Base-by-base conservation (phyloP, 805 yeast species). In the Kodamaea leandrae region DNA sequence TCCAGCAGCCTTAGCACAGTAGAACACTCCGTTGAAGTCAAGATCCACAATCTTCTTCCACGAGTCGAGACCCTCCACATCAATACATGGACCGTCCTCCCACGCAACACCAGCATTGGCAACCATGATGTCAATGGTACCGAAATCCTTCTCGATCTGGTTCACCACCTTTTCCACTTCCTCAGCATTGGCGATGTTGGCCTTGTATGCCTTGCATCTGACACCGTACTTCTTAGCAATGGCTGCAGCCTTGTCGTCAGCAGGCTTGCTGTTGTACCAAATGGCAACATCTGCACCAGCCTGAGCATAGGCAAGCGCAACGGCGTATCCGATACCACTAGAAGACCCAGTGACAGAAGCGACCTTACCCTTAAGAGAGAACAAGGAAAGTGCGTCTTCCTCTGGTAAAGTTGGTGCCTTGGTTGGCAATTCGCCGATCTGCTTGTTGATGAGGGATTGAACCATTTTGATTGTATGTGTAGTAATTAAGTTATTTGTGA, bases 321-420 rank as follows among this genome's bases (percentile, higher is more conserved):
- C 84, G 4, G 86, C 86, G 51, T 62, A 76, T 12, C 96, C 96
- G 49, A 87, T 86, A 24, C 96, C 96, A 34, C 83, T 72, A 13
- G 90, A 81, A 9, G 87, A 85, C 34, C 96, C 96, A n/a, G 95
- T 84, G 44, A 87, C 77, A 3, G 86, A 78, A 19, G 95, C 93
- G 10, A 82, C 83, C 63, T 85, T 86, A 19, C 93, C 95, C 64
- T 82, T 82, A 45, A 87, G 72, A 3, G 87, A 81, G 63, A 87
- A 86, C 49, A 84, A 68, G 47, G 83, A 90, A 47, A 82, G 63
- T 25, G 82, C 80, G 55, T 71, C 17, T 10, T 63, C n/a, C 39
- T 65, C 61, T 20, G 78, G 64, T 27, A 78, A 61, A 45, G 63
- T 58, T 36, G 89, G 89, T 12, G 68, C 66, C 36, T 72, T 66